phyloP scores from a whole-genome alignment of 1,284 basidiomycete species.

The Trichosporon faecale region DNA sequence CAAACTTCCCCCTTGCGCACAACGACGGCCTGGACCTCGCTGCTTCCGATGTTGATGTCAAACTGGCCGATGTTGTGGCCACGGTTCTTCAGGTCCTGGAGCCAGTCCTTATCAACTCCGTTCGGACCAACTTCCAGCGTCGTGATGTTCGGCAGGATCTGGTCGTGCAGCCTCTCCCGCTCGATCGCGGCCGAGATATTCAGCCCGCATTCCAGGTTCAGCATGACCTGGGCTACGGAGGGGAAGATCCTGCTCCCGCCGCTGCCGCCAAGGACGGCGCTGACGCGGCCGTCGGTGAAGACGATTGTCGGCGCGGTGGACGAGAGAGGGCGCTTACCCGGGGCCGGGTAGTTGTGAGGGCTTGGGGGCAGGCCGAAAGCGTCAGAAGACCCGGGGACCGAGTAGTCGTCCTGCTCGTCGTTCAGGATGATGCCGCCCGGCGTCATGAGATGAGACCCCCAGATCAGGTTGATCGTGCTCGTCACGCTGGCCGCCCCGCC shows the following conservation, averaged over 20 bases:
- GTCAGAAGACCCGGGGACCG: slow-evolving; percentile 73
- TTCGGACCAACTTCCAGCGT: slow-evolving; percentile 60
- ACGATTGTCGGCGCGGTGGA: slow-evolving; percentile 78
- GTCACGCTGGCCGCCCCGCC: slow-evolving; percentile 84
- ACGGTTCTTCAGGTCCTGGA: slow-evolving; percentile 60
- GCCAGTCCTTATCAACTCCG: slow-evolving; percentile 58
- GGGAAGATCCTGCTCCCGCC: slow-evolving; percentile 85
- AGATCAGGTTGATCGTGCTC: slow-evolving; percentile 77
- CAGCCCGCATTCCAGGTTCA: slow-evolving; percentile 79
- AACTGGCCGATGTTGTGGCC: slow-evolving; percentile 69
- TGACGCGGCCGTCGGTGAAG: slow-evolving; percentile 71
- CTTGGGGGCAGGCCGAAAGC: slow-evolving; percentile 79
- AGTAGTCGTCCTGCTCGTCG: slow-evolving; percentile 83
- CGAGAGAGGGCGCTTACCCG: slow-evolving; percentile 78
- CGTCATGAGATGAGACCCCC: slow-evolving; percentile 77
- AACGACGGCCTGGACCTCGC: slow-evolving; percentile 65
- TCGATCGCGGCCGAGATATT: slow-evolving; percentile 79
- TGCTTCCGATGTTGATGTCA: slow-evolving; percentile 50
- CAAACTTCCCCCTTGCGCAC: slow-evolving; percentile 52
- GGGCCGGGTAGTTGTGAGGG: slow-evolving; percentile 83
- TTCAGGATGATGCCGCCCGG: slow-evolving; percentile 84
- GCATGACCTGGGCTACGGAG: slow-evolving; percentile 71
- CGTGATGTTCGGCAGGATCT: slow-evolving; percentile 68
- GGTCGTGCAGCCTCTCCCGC: slow-evolving; percentile 83
- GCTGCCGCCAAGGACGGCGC: slow-evolving; percentile 72